phyloP scores from a whole-genome alignment of 805 yeast genomes.

The Vanderwaltozyma yarrowii region DNA sequence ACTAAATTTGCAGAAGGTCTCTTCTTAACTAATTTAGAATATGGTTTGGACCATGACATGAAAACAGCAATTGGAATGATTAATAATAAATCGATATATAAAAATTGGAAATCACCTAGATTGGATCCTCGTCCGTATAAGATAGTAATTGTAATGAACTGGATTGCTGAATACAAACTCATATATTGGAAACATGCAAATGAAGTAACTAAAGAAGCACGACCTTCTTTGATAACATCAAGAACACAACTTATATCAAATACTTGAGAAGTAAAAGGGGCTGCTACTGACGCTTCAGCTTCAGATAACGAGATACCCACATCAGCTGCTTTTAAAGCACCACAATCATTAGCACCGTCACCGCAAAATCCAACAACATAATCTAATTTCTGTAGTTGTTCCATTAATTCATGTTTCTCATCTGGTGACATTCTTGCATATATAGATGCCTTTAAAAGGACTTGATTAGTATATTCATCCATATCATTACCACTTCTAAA shows the following conservation, averaged over 20 bases:
- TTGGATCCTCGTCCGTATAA: conserved; percentile 83
- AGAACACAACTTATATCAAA: conserved; percentile 91
- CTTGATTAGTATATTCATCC: conserved; percentile 37
- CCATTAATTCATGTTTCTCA: conserved; percentile 93
- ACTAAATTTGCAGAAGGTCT: conserved; percentile 93
- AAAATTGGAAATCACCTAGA: conserved; percentile 91
- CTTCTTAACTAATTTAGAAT: conserved; percentile 44
- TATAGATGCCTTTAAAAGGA: conserved; percentile 63
- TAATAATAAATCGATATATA: conserved; percentile 83
- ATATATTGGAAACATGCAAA: conserved; percentile 96
- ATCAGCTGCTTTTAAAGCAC: conserved; percentile 95
- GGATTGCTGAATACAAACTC: conserved; percentile 96
- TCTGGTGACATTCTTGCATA: conserved; percentile 99
- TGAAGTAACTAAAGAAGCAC: conserved; percentile 90
- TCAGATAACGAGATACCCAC: conserved; percentile 93
- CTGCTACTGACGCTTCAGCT: conserved; percentile 98
- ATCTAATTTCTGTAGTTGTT: conserved; percentile 71
- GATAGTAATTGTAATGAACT: conserved; percentile 78
- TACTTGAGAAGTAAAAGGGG: conserved; percentile 86
- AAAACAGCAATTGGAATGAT: conserved; percentile 92
- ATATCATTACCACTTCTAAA: conserved; percentile 34
- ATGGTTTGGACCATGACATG: conserved; percentile 96
- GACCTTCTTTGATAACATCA: conserved; percentile 86
- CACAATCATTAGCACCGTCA: conserved; percentile 99
- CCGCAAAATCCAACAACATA: conserved; percentile 97